Base-by-base conservation (phyloP, 352 stramenopile species). In the Thalassiosira livingstoniorum region DNA sequence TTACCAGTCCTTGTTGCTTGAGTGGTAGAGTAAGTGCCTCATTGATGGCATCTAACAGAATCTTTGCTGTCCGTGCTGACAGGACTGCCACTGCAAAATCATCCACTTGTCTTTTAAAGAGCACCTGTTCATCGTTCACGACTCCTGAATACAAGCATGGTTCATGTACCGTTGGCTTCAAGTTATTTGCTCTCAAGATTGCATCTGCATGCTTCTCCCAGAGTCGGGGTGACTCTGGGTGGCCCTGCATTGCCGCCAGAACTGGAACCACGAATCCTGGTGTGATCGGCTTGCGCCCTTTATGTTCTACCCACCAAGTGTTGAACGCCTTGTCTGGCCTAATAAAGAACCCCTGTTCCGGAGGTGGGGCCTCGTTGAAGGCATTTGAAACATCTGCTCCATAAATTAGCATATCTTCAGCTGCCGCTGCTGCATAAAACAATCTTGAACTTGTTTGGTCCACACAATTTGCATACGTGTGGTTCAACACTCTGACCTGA, bases 401-500 rank as follows among this genome's bases (percentile, higher is more conserved):
- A 15, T 47, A 47, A 18, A 47, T 15, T 15, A 47, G 7, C 21
- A 61, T 23, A 10, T 61, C 32, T 61, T 61, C n/a, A 10, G 25
- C n/a, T 2, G 45, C 45, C 27, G 45, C n/a, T 55, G 27, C 27
- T 15, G 45, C 45, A 55, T 10, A 55, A 23, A 61, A 31, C 53
- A 31, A 34, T 1, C 53, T 2, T 25, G 53, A 61, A 32, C 21
- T 25, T 31, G 53, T 61, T 34, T 61, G 53, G 32, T 61, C 53
- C 15, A 61, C 53, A 61, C 53, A 2, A 61, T 61, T 61, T 34
- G 53, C 53, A 31, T 61, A 61, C 29, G 53, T 61, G 53, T 61
- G 29, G 29, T 61, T 25, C 15, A 61, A 15, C 21, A 61, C 53
- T 10, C 53, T 25, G 18, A 61, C 53, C 32, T 61, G n/a, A 34